phyloP scores from a whole-genome alignment of 1,284 basidiomycete species.

The Ganoderma resinaceum region DNA sequence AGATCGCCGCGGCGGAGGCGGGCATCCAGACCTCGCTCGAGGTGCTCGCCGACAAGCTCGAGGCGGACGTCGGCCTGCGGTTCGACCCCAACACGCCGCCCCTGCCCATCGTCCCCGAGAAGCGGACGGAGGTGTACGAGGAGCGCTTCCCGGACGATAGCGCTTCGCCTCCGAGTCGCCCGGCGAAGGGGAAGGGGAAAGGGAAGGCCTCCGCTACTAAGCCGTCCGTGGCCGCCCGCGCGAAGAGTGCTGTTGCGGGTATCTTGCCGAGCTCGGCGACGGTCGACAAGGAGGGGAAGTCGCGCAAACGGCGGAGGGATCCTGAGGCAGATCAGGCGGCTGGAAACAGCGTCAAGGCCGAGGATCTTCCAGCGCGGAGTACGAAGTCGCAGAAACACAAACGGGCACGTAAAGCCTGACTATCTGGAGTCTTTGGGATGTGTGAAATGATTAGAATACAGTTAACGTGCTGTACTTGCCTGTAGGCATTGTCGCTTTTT shows the following conservation, averaged over 20 bases:
- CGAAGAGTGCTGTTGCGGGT: background rate
- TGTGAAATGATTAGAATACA: background rate
- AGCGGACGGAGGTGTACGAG: constrained; percentile 6
- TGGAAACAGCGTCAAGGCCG: background rate
- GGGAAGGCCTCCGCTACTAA: background rate
- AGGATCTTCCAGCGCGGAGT: background rate
- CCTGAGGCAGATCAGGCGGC: background rate
- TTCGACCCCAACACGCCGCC: background rate
- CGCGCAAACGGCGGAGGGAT: background rate
- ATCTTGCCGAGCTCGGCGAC: background rate
- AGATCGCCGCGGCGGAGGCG: background rate
- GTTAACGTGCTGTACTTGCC: background rate
- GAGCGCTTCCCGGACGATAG: background rate
- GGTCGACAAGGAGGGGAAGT: background rate
- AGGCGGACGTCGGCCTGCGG: background rate
- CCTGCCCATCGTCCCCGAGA: background rate
- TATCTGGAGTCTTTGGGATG: background rate
- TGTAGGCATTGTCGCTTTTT: background rate
- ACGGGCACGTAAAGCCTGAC: constrained; percentile 2
- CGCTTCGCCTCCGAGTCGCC: no score
- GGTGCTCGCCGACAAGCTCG: background rate
- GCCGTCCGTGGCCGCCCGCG: background rate
- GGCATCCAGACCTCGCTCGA: background rate
- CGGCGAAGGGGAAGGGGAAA: no score
- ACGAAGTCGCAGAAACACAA: constrained; percentile 4